Conservation (phyloP, 2,329 filamentous ascomycete species). For the Decorospora gaudefroyi region DNA sequence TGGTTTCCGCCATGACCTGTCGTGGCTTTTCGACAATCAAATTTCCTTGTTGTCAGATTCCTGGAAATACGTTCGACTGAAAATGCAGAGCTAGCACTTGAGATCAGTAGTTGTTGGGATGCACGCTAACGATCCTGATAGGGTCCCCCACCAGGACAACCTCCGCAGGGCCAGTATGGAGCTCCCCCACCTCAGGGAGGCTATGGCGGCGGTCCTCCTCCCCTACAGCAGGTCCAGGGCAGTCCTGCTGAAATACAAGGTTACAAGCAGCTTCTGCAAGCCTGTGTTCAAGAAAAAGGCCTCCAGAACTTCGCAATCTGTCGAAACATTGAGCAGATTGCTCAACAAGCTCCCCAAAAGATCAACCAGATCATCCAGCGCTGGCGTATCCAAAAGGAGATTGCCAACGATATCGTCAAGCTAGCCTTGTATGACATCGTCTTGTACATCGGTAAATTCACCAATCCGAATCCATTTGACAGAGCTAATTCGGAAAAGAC, state of each 20-base stretch:
- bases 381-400: slow-evolving; percentile 63
- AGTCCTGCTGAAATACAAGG: slow-evolving; percentile 57
- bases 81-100: slow-evolving; percentile 25
- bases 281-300: slow-evolving; percentile 63
- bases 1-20: no score
- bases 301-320: slow-evolving; percentile 62
- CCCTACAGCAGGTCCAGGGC: slow-evolving; percentile 48
- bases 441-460: slow-evolving; percentile 58
- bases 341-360: slow-evolving; percentile 54
- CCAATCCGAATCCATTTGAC: neutral
- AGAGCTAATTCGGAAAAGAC: slow-evolving; percentile 49
- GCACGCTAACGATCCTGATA: slow-evolving; percentile 29
- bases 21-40: no score
- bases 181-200: slow-evolving; percentile 40
- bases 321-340: slow-evolving; percentile 57
- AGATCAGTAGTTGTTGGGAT: neutral
- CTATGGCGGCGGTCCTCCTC: slow-evolving; percentile 40
- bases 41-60: neutral
- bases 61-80: slow-evolving; percentile 2
- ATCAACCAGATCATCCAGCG: slow-evolving; percentile 61
- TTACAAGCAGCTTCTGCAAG: slow-evolving; percentile 62
- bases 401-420: slow-evolving; percentile 66
- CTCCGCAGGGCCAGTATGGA: slow-evolving; percentile 44
- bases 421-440: slow-evolving; percentile 65
- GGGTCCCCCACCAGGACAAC: slow-evolving; percentile 34